Conservation (phyloP, 208 protist genomes). For the Eutreptiella sp. region DNA sequence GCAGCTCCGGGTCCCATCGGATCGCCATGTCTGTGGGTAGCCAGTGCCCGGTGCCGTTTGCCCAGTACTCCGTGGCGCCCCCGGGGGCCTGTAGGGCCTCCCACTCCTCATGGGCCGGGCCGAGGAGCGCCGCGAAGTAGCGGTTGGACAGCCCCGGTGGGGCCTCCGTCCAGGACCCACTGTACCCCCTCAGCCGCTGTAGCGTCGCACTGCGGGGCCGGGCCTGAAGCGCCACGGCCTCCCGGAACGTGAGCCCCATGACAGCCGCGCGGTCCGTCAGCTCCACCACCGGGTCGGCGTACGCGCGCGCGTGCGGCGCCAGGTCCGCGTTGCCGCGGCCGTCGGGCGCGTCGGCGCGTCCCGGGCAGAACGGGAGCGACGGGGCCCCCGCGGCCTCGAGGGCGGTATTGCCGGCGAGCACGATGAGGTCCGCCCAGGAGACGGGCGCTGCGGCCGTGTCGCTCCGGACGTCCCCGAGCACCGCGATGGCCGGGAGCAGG, state of each 20-base stretch:
- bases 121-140: constrained; percentile 8
- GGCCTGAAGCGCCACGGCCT: constrained; percentile 8
- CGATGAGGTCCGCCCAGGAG: constrained; percentile 40
- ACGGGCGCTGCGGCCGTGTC: constrained; percentile 1
- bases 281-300: background rate
- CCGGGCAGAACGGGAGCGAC: constrained; percentile 15
- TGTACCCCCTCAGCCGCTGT: background rate
- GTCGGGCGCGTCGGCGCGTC: constrained; percentile 27
- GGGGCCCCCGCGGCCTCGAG: constrained; percentile 8
- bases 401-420: constrained; percentile 26
- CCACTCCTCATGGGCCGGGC: background rate
- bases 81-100: background rate
- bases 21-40: constrained; percentile 11
- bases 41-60: background rate
- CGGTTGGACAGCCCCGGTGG: background rate
- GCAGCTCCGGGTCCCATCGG: constrained; percentile 12
- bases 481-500: too few species aligned
- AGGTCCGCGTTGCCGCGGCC: background rate
- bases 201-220: background rate
- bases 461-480: too few species aligned
- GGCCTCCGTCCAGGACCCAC: constrained; percentile 8
- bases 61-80: background rate
- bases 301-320: background rate
- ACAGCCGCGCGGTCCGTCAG: background rate
- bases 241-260: background rate